These are phyloP conservation scores for Aureobasidium musti DNA, from an alignment of 2,329 filamentous ascomycete genomes.

Conservation along the genomic window DNA sequence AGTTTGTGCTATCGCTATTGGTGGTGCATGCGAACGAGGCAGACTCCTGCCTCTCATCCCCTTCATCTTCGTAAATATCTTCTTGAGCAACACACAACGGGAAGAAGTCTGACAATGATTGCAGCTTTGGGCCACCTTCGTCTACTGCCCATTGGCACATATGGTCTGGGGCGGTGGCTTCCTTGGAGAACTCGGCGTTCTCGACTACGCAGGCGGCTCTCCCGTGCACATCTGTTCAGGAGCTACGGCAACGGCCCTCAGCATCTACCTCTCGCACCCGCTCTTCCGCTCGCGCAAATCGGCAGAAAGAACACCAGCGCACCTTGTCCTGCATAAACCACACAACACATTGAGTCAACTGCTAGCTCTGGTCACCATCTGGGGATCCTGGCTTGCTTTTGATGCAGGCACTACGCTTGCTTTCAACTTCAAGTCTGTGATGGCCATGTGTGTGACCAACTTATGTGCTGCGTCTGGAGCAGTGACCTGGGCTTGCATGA, in stretches of 20 bases:
- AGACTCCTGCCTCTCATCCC: slow-evolving; percentile 51
- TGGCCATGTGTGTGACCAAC: slow-evolving; percentile 55
- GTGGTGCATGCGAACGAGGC: slow-evolving; percentile 53
- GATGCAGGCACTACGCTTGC: slow-evolving; percentile 54
- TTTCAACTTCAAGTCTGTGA: slow-evolving; percentile 54
- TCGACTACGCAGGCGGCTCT: slow-evolving; percentile 53
- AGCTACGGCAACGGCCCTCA: slow-evolving; percentile 50
- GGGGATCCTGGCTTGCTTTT: slow-evolving; percentile 56
- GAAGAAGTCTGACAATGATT: background rate
- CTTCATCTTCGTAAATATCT: slow-evolving; percentile 47
- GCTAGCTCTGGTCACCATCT: slow-evolving; percentile 53
- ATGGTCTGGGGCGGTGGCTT: slow-evolving; percentile 54
- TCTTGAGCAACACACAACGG: no score
- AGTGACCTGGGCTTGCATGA: slow-evolving; percentile 52
- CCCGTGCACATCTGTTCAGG: slow-evolving; percentile 49
- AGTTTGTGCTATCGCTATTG: slow-evolving; percentile 55
- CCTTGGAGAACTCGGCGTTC: slow-evolving; percentile 48
- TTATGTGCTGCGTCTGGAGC: slow-evolving; percentile 52
- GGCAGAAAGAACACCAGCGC: slow-evolving; percentile 48
- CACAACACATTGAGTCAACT: slow-evolving; percentile 54
- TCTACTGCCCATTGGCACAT: slow-evolving; percentile 53
- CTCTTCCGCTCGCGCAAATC: slow-evolving; percentile 52
- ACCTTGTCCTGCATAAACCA: slow-evolving; percentile 52
- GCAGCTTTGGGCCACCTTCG: slow-evolving; percentile 52
- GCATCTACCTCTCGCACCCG: slow-evolving; percentile 55